Evolutionary conservation across 2,329 filamentous ascomycete genomes (phyloP).

Genomic region (Stagonosporopsis cucurbitacearum): DNA sequence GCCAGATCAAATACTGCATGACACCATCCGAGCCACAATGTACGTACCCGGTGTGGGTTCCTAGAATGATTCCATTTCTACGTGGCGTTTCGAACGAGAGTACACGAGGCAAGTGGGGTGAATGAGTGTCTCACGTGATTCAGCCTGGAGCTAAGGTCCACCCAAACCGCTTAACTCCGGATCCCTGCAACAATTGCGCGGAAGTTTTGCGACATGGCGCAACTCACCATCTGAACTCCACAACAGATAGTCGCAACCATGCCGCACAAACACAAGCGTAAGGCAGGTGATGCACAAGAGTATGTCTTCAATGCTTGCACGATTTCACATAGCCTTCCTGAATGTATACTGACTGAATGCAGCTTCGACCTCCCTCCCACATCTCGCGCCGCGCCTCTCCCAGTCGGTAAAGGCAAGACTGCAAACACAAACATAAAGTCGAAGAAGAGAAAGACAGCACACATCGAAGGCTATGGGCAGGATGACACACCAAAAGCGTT

Average conservation of each 20-base stretch:
- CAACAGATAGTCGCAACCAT: slow-evolving; percentile 55
- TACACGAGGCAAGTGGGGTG: slow-evolving; percentile 5
- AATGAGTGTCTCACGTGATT: neutral
- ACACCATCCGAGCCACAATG: slow-evolving; percentile 6
- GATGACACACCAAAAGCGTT: slow-evolving; percentile 92
- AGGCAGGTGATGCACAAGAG: slow-evolving; percentile 52
- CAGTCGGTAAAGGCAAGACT: slow-evolving; percentile 56
- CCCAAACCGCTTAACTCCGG: slow-evolving; percentile 10
- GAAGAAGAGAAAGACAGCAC: slow-evolving; percentile 48
- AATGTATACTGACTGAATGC: slow-evolving; percentile 44
- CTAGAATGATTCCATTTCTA: neutral
- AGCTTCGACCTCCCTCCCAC: slow-evolving; percentile 67
- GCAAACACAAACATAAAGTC: slow-evolving; percentile 40
- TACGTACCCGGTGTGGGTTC: neutral
- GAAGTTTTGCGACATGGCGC: slow-evolving; percentile 3
- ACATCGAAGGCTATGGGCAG: slow-evolving; percentile 60
- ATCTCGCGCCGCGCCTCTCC: slow-evolving; percentile 64
- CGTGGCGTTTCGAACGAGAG: neutral
- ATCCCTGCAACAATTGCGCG: slow-evolving; percentile 12
- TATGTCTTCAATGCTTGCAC: slow-evolving; percentile 25
- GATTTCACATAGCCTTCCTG: slow-evolving; percentile 42
- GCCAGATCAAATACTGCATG: slow-evolving; percentile 1
- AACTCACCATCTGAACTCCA: neutral
- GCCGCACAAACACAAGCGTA: slow-evolving; percentile 87
- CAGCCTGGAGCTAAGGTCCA: neutral